Base-by-base conservation (phyloP, 257 asterid genomes). In the Rubia yunnanensis region DNA sequence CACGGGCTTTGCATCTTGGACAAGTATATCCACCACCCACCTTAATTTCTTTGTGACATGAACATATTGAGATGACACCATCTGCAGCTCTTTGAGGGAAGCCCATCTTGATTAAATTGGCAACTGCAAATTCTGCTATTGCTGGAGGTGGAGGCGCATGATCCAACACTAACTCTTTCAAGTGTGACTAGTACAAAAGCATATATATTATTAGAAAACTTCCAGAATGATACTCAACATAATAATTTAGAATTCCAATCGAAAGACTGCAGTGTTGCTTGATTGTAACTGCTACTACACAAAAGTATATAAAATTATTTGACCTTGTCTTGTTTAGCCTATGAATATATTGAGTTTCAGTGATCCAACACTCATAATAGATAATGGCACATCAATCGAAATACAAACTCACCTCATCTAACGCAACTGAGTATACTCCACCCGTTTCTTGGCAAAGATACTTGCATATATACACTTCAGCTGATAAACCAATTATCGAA, bases 111-210 rank as follows among this genome's bases (percentile, higher is more conserved):
- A 94, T 94, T 79, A 94, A 78, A 85, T 86, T 92, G 26, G 99
- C 87, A 67, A 84, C 65, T 54, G 99, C 96, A 65, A 90, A 90
- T 78, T 94, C 97, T 18, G 96, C 99, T 76, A 94, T 90, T n/a
- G 97, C 96, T 10, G 97, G 97, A 60, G 99, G 96, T 17, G 99
- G 99, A 2, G 96, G 97, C 5, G 97, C 99, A 68, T 88, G 92
- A 74, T 94, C 99, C 65, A 94, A 73, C 39, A 90, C 83, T 73
- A 90, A 70, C 73, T 94, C 99, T 82, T 83, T 88, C 64, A 94
- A 79, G 81, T 90, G 97, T 68, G 73, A 28, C 99, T 92, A 83
- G 65, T 64, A 77, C 27, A 48, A 65, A 67, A 74, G 65, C 63
- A 75, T 22, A 44, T 60, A 18, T 41, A 49, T 15, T 10, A 61